Base-by-base conservation (phyloP, 1,139 yeast genomes). In the Suhomyces yuchorum region DNA sequence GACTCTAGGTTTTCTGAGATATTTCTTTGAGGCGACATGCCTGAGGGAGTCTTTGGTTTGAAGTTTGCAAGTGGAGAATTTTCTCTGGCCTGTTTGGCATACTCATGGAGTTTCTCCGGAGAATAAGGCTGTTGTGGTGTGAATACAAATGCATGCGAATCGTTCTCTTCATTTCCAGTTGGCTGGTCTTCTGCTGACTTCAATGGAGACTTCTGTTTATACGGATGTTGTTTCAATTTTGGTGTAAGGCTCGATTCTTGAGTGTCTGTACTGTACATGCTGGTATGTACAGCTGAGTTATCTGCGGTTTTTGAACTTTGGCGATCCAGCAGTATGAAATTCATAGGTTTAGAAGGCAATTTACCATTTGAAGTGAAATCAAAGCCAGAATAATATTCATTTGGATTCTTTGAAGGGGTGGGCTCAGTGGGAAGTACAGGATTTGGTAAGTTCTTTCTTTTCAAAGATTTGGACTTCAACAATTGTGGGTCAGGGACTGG, bases 331-430 rank as follows among this genome's bases (percentile, higher is more conserved):
- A 42, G 62, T 63, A 73, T 59, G 6, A 70, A 68, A 45, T 61
- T 68, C 79, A 75, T 74, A 8, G 76, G 77, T 53, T 75, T 75
- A 60, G 63, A 53, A 0, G 79, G 79, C 20, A 74, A 62, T 47
- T 68, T 66, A 1, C 80, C 80, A 56, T 73, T 71, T 7, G 75
- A 65, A 2, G 79, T 74, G 57, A 74, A 75, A 52, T 75, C 80
- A 53, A 74, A 57, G 44, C 65, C 68, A 39, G 66, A 65, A 51
- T 75, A 74, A 37, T 56, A 55, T 32, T 63, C 68, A 6, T 40
- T 28, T 23, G 51, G 41, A n/a, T 37, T 40, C 19, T 41, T 30
- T 19, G 42, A 26, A 8, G 61, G 54, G 18, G 50, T 55, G 1
- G 66, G 67, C 44, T 56, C 61, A 1, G 56, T 36, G 6, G 67